Base-by-base conservation (phyloP, 2,329 filamentous ascomycete genomes). In the Chaetoscypha palmicola region DNA sequence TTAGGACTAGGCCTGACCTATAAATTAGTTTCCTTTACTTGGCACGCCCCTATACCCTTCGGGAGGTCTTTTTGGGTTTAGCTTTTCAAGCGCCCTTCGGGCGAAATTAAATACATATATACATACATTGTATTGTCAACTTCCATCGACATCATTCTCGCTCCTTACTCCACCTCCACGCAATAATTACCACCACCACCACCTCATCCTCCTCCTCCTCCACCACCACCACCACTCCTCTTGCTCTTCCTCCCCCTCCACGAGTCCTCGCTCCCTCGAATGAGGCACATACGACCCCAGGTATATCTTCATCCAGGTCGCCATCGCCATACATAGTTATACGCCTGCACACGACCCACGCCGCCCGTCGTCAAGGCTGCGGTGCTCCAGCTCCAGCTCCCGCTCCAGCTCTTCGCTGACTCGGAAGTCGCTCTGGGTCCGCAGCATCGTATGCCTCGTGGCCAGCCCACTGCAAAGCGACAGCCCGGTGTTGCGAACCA, bases 401-500 rank as follows among this genome's bases (percentile, higher is more conserved):
- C n/a, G 50, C 49, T 47, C 45, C 28, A 32, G 46, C 43, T 50
- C 41, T 44, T 49, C 51, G 60, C 59, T 60, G 59, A 57, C 58
- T 60, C 58, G 58, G 58, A 58, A 53, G 49, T 53, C 51, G 37
- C 50, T 61, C 58, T 62, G 59, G 59, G 58, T 60, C 59, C 61
- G 58, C 58, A 57, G 45, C 55, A 49, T 55, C 60, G 59, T 52
- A 62, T 62, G 60, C 58, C 58, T 60, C 60, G 58, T 55, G 54
- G 53, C 52, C 47, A 51, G 24, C 45, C 55, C 42, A 54, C 51
- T 46, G 46, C 52, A 50, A 63, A 63, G 59, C 58, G 59, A 61
- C 58, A 61, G 56, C 56, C 55, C 50, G 59, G 57, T 50, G 71
- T 72, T 63, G 67, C 67, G 55, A 83, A 72, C 69, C 75, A 81